Evolutionary conservation across 208 protist species (phyloP).

Genomic region (Wallacemonas sp.): DNA sequence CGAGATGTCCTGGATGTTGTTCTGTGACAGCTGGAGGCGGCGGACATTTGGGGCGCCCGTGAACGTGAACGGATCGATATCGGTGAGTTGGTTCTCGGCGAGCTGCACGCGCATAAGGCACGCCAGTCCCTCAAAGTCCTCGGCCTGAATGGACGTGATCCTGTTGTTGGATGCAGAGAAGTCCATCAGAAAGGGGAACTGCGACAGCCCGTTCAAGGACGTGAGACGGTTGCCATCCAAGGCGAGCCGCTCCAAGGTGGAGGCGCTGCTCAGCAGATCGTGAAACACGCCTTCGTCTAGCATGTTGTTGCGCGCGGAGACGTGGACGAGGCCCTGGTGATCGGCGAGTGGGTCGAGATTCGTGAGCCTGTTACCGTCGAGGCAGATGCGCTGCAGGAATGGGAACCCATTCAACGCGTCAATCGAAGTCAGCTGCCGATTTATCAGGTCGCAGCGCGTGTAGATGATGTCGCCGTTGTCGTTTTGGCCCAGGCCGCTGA

Average conservation of each 20-base stretch:
- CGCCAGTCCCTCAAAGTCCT: slow-evolving; percentile 26
- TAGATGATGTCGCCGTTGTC: slow-evolving; percentile 56
- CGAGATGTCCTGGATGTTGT: slow-evolving; percentile 36
- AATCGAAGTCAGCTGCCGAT: slow-evolving; percentile 34
- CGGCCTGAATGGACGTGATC: slow-evolving; percentile 30
- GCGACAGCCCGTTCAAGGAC: slow-evolving; percentile 45
- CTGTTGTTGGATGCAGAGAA: slow-evolving; percentile 50
- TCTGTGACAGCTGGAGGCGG: slow-evolving; percentile 57
- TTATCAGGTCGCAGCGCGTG: slow-evolving; percentile 38
- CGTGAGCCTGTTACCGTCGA: slow-evolving; percentile 68
- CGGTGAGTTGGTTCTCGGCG: slow-evolving; percentile 40
- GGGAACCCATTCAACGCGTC: slow-evolving; percentile 37
- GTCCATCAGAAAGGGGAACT: slow-evolving; percentile 64
- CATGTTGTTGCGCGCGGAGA: slow-evolving; percentile 64
- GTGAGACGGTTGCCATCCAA: slow-evolving; percentile 64
- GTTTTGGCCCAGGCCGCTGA: slow-evolving; percentile 65
- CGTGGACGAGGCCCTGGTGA: slow-evolving; percentile 54
- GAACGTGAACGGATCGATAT: slow-evolving; percentile 58
- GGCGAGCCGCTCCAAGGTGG: slow-evolving; percentile 59
- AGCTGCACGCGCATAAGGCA: slow-evolving; percentile 53
- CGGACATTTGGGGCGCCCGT: slow-evolving; percentile 39
- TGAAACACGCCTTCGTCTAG: slow-evolving; percentile 59
- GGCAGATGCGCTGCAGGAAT: slow-evolving; percentile 66
- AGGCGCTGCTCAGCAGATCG: slow-evolving; percentile 31
- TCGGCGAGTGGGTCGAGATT: slow-evolving; percentile 50